Base-by-base conservation (phyloP, 306 rosid species). In the Sicyos baderoa region DNA sequence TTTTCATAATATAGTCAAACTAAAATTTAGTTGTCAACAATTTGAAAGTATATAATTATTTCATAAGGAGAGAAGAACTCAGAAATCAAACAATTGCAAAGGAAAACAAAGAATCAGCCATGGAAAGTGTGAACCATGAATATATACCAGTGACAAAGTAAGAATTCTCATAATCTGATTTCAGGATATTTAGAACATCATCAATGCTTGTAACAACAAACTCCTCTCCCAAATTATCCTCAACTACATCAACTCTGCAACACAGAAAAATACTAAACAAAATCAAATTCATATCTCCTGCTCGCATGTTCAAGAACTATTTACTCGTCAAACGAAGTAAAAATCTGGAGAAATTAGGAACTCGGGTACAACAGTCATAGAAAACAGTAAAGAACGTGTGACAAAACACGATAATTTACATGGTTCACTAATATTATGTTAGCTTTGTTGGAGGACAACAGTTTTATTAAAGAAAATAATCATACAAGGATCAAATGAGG, bases 131-230 rank as follows among this genome's bases (percentile, higher is more conserved):
- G 42, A 23, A 6, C 32, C 2, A 27, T 42, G 13, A 18, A 19
- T n/a, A 35, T n/a, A 35, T 62, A 91, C 91, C 97, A 16, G 96
- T 87, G 21, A 89, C 92, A 44, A 91, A 89, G 79, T 91, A 91
- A 59, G 84, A 88, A 7, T 91, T 84, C 75, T 76, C 75, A 23
- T 80, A 83, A 71, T 83, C 84, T 25, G 80, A 79, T 74, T 83
- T 48, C 58, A 89, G 86, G 68, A 84, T 83, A 54, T 16, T 71
- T 7, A 92, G 68, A 77, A 89, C 84, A 76, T 92, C 97, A 63
- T 86, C 93, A 7, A 92, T 78, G 6, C 75, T 77, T 12, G 87
- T 72, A 78, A 70, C 79, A 56, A 79, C 66, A 72, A 76, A 55
- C 72, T 87, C 86, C 35, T 77, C 79, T 42, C 3, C 68, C 70